Percentiles rank a stretch among this genome's conserved stretches.
phyloP scores from a whole-genome alignment of 2,329 filamentous ascomycete species.

The Bretziella fagacearum region DNA sequence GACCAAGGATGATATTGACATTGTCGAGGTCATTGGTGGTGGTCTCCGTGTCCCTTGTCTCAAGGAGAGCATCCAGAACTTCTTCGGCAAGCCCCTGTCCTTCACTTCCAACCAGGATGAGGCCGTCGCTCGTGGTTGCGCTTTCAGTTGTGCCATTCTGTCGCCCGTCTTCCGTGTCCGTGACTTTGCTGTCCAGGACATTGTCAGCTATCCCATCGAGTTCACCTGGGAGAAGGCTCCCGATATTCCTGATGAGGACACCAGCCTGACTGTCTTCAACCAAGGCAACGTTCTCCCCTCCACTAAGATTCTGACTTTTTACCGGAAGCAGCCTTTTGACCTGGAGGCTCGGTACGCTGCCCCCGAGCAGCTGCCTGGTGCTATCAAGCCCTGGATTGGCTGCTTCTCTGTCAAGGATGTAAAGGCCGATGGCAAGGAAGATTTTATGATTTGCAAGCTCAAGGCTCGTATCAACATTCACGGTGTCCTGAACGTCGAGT shows the following conservation, averaged over 20 bases:
- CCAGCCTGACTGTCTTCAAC: constrained; percentile 92
- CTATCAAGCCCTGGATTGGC: constrained; percentile 87
- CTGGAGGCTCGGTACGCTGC: constrained; percentile 88
- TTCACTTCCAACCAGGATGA: constrained; percentile 98
- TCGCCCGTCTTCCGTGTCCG: constrained; percentile 96
- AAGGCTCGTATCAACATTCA: constrained; percentile 95
- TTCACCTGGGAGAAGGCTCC: constrained; percentile 98
- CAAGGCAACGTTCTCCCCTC: constrained; percentile 93
- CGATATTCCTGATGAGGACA: constrained; percentile 97
- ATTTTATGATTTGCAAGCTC: constrained; percentile 99
- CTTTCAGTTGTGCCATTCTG: constrained; percentile 93
- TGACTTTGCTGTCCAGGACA: constrained; percentile 94
- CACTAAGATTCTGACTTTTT: constrained; percentile 98
- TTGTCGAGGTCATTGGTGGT: constrained; percentile 84
- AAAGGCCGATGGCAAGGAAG: constrained; percentile 79
- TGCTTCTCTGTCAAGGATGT: constrained; percentile 97
- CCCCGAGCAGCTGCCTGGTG: constrained; percentile 72
- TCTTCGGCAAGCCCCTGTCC: constrained; percentile 83
- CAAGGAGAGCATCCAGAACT: constrained; percentile 76
- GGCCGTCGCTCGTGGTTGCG: constrained; percentile 85
- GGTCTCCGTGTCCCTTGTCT: constrained; percentile 84
- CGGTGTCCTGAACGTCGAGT: constrained; percentile 90
- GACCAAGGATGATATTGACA: constrained; percentile 78
- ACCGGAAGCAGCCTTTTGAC: constrained; percentile 94
- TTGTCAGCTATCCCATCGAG: constrained; percentile 95